Evolutionary conservation across 495 filamentous ascomycete species (phyloP).

Genomic region (Glarea lozoyensis): DNA sequence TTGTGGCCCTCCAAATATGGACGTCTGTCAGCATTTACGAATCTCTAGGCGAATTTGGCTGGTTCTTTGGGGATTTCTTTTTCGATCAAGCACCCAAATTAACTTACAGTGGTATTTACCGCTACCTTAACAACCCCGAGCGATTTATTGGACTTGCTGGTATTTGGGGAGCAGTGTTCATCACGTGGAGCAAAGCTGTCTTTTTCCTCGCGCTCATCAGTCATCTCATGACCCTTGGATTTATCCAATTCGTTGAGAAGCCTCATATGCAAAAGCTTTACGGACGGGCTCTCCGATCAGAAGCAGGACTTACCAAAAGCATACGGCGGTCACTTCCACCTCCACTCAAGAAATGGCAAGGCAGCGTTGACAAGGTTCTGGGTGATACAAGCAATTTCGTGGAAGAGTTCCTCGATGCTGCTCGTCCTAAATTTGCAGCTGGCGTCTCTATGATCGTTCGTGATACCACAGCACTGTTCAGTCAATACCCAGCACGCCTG

Average conservation of each 20-base stretch:
- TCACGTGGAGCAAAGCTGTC: constrained; percentile 76
- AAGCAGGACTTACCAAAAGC: constrained; percentile 86
- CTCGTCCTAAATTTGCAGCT: constrained; percentile 78
- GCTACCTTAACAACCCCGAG: constrained; percentile 95
- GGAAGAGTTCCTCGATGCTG: constrained; percentile 81
- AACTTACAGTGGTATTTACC: constrained; percentile 95
- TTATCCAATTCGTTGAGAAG: constrained; percentile 89
- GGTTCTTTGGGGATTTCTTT: constrained; percentile 99
- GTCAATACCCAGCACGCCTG: constrained; percentile 79
- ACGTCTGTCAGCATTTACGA: constrained; percentile 91
- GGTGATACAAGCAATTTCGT: constrained; percentile 78
- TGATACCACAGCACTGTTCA: constrained; percentile 82
- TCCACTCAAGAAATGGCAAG: constrained; percentile 61
- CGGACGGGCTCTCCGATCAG: constrained; percentile 69
- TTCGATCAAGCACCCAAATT: constrained; percentile 82
- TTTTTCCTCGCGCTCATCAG: constrained; percentile 78
- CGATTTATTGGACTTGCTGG: constrained; percentile 88
- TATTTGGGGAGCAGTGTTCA: constrained; percentile 91
- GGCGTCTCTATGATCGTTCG: constrained; percentile 80
- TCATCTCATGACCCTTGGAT: constrained; percentile 74
- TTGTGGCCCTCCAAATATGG: constrained; percentile 87
- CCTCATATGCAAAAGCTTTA: constrained; percentile 99
- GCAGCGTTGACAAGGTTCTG: constrained; percentile 79
- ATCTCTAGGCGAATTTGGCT: constrained; percentile 94
- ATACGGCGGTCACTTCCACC: constrained; percentile 80